Evolutionary conservation across 1,284 basidiomycete genomes (phyloP).

Genomic region (Ceratobasidium sp.): DNA sequence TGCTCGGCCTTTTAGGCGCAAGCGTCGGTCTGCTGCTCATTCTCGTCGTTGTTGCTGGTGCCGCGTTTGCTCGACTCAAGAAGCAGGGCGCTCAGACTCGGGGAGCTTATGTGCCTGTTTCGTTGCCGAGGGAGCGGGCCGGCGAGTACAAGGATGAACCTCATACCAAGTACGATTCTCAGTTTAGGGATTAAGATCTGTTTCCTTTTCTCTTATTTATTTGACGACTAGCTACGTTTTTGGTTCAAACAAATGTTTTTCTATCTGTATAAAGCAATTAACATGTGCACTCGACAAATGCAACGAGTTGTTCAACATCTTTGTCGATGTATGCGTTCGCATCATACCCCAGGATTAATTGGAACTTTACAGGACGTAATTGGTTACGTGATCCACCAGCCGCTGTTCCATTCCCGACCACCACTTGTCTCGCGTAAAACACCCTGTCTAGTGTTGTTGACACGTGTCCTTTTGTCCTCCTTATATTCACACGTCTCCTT

Average conservation of each 20-base stretch:
- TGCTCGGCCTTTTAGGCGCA: background rate
- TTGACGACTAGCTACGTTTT: background rate
- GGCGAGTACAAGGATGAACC: constrained; percentile 30
- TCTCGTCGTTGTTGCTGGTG: background rate
- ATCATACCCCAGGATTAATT: background rate
- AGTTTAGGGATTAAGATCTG: constrained; percentile 24
- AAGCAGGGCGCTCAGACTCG: background rate
- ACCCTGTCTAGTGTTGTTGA: background rate
- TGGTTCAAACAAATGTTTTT: background rate
- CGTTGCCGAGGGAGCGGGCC: constrained; percentile 9
- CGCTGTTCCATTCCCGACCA: background rate
- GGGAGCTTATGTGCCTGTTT: constrained; percentile 5
- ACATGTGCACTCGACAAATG: background rate
- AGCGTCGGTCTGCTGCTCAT: constrained; percentile 16
- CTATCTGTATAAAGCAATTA: background rate
- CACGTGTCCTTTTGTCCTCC: constrained; percentile 24
- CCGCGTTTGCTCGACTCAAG: background rate
- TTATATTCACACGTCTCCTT: background rate
- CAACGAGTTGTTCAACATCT: background rate
- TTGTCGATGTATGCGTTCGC: background rate
- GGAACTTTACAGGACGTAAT: background rate
- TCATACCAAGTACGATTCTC: constrained; percentile 23
- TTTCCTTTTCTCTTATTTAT: background rate
- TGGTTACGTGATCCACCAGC: background rate
- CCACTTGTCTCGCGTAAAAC: background rate